phyloP scores from a whole-genome alignment of 2,329 filamentous ascomycete genomes.

The Calonectria leucothoes region DNA sequence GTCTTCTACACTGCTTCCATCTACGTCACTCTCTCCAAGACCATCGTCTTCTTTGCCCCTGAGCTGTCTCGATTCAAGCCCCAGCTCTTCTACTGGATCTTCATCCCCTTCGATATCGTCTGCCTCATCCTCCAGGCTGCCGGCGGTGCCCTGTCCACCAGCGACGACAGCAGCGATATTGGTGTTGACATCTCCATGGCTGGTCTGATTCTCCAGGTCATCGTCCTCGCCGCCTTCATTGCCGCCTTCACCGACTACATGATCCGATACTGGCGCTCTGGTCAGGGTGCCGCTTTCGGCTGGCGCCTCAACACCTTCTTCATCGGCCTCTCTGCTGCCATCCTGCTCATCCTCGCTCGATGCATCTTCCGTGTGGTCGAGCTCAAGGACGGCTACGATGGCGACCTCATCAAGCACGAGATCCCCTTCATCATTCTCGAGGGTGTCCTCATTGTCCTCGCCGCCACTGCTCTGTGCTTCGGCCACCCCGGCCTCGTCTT shows the following conservation, averaged over 20 bases:
- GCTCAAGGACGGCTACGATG: constrained; percentile 71
- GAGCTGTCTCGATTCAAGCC: constrained; percentile 57
- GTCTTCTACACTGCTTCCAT: constrained; percentile 70
- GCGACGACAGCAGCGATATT: constrained; percentile 50
- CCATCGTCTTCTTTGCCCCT: constrained; percentile 54
- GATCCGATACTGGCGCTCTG: constrained; percentile 51
- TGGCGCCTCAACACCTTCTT: constrained; percentile 59
- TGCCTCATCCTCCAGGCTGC: constrained; percentile 68
- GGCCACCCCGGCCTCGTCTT: constrained; percentile 57
- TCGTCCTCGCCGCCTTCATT: constrained; percentile 65
- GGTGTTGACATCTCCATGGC: constrained; percentile 56
- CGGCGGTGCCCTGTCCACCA: constrained; percentile 65
- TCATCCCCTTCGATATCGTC: constrained; percentile 67
- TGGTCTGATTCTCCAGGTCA: constrained; percentile 70
- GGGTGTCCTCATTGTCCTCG: constrained; percentile 54
- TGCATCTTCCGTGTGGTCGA: constrained; percentile 75
- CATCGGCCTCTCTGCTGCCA: constrained; percentile 62
- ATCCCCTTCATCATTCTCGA: constrained; percentile 65
- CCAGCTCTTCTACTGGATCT: constrained; percentile 58
- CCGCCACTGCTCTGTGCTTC: constrained; percentile 50
- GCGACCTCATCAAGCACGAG: constrained; percentile 65
- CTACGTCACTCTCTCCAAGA: constrained; percentile 69
- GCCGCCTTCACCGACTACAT: constrained; percentile 62
- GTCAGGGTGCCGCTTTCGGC: constrained; percentile 35
- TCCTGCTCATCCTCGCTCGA: constrained; percentile 70